Conservation (phyloP, 306 rosid species). For the Herpetospermum pedunculosum region DNA sequence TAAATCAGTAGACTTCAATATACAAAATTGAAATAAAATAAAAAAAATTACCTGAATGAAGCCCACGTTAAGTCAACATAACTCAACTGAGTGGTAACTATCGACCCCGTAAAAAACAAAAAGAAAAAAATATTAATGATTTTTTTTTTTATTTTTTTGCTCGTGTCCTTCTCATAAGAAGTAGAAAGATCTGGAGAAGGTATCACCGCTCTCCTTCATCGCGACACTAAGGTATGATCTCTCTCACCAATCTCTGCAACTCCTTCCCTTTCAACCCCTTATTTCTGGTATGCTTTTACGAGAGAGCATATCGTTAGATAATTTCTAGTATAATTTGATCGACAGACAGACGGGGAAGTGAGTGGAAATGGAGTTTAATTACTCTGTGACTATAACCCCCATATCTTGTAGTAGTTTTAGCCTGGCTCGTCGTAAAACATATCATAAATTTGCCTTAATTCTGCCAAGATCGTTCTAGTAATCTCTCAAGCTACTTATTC, state of each 20-base stretch:
- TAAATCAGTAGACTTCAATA: too few species aligned
- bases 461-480: background rate
- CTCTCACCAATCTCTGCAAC: background rate
- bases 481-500: background rate
- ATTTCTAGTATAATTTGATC: background rate
- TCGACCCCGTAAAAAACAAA: too few species aligned
- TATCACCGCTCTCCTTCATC: too few species aligned
- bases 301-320: background rate
- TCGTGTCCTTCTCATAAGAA: too few species aligned
- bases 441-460: background rate
- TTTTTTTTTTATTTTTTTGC: too few species aligned
- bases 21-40: too few species aligned
- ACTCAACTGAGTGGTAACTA: too few species aligned
- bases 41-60: too few species aligned
- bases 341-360: background rate
- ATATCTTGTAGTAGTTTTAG: background rate
- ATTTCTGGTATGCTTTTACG: background rate
- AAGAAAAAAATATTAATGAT: too few species aligned
- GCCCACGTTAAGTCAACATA: too few species aligned
- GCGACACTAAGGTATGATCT: background rate
- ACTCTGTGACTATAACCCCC: background rate
- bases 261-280: background rate
- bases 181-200: too few species aligned
- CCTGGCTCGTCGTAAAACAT: background rate
- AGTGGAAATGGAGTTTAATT: background rate